These are phyloP conservation scores for Endogone sp. DNA, from an alignment of 192 early-diverging fungal species.

Conservation along the genomic window DNA sequence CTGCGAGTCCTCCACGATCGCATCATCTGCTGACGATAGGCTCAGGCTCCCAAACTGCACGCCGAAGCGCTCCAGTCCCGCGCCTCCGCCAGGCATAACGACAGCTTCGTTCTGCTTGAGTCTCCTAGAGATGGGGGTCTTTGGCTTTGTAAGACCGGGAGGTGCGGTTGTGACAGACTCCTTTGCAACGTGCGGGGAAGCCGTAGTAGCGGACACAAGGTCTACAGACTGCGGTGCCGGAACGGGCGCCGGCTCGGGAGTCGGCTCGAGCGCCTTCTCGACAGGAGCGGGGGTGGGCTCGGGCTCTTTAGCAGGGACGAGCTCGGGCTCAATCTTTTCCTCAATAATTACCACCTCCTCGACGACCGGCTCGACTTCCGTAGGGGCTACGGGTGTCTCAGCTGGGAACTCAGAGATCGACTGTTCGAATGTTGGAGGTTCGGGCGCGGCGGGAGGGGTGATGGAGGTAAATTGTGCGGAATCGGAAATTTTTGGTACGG, in stretches of 20 bases:
- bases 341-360: too few species aligned
- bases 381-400: constrained; percentile 23
- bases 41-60: constrained; percentile 80
- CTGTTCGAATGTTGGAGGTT: constrained; percentile 13
- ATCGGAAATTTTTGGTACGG: neutral
- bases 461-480: neutral
- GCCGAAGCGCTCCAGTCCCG: constrained; percentile 60
- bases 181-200: constrained; percentile 35
- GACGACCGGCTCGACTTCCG: too few species aligned
- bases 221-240: constrained; percentile 7
- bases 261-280: constrained; percentile 28
- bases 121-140: constrained; percentile 51
- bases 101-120: constrained; percentile 87
- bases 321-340: constrained; percentile 41
- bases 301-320: constrained; percentile 25
- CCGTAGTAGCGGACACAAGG: constrained; percentile 9
- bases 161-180: constrained; percentile 14
- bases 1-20: constrained; percentile 33
- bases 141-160: constrained; percentile 40
- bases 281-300: constrained; percentile 28
- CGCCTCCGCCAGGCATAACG: constrained; percentile 72
- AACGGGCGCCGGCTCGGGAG: constrained; percentile 23
- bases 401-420: constrained; percentile 18
- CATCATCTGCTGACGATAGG: constrained; percentile 44
- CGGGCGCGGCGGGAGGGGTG: constrained; percentile 14